phyloP scores from a whole-genome alignment of 2,329 filamentous ascomycete species.

The Celoporthe dispersa region DNA sequence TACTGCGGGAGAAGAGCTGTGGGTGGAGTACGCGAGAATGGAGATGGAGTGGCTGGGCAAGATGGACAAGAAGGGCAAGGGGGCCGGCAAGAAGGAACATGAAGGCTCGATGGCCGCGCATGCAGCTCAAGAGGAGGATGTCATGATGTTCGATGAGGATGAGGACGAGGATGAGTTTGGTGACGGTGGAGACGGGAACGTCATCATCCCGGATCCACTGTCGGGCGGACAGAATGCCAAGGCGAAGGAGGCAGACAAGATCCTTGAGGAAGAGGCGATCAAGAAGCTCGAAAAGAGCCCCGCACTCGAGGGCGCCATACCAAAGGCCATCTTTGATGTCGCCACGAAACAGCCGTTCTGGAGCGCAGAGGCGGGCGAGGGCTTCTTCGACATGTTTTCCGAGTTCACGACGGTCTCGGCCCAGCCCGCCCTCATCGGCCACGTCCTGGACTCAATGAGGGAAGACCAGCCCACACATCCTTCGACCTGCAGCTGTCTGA shows the following conservation, averaged over 20 bases:
- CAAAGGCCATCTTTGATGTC: constrained; percentile 87
- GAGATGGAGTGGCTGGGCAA: constrained; percentile 92
- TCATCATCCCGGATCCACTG: constrained; percentile 51
- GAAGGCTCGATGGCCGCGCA: constrained; percentile 38
- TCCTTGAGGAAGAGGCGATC: constrained; percentile 50
- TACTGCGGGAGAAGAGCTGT: constrained; percentile 72
- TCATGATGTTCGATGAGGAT: constrained; percentile 52
- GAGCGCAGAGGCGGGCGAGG: constrained; percentile 66
- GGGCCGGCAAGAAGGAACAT: constrained; percentile 52
- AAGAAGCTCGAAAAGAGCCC: constrained; percentile 72
- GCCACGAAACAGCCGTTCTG: constrained; percentile 78
- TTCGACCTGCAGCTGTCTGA: constrained; percentile 70
- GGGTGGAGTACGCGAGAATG: constrained; percentile 87
- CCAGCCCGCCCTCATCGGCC: constrained; percentile 68
- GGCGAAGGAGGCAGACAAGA: constrained; percentile 45
- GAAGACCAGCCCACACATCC: constrained; percentile 63
- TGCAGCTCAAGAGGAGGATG: constrained; percentile 47
- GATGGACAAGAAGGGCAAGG: constrained; percentile 76
- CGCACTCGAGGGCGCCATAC: constrained; percentile 89
- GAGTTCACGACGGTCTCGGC: constrained; percentile 70
- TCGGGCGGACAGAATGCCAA: constrained; percentile 38
- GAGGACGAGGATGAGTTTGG: constrained; percentile 55
- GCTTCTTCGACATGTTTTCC: constrained; percentile 81
- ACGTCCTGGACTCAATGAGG: constrained; percentile 71
- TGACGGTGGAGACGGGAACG: constrained; percentile 45